A percentile compares a stretch with the other conserved stretches of the same genome.
These are phyloP conservation scores for Candida maesae DNA, from an alignment of 805 yeast species.

Conservation along the genomic window DNA sequence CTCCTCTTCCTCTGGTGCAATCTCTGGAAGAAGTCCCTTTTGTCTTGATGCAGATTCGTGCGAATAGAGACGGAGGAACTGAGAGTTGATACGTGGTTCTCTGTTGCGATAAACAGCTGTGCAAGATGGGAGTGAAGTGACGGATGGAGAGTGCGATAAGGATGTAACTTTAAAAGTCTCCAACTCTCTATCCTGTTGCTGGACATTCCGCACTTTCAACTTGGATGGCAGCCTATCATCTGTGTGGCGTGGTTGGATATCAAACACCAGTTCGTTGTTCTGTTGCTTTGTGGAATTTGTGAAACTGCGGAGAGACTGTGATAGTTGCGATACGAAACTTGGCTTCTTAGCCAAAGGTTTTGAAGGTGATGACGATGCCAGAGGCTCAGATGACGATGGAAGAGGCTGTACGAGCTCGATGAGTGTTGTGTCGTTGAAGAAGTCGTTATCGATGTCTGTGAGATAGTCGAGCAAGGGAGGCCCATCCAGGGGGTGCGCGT, in stretches of 20 bases:
- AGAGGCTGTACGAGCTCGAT: conserved; percentile 5
- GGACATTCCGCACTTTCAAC: not conserved
- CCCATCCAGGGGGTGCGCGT: conserved; percentile 22
- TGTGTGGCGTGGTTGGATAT: conserved; percentile 26
- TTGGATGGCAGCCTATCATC: conserved; percentile 23
- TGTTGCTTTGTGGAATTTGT: conserved; percentile 17
- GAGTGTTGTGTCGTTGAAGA: conserved; percentile 11
- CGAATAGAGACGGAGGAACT: conserved; percentile 47
- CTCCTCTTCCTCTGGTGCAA: conserved; percentile 33
- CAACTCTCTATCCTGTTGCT: conserved; percentile 20
- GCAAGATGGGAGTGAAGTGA: conserved; percentile 3
- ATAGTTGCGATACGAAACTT: conserved; percentile 24
- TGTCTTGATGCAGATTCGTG: conserved; percentile 42
- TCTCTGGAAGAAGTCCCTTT: conserved; percentile 30
- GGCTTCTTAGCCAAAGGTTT: conserved; percentile 8
- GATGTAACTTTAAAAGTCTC: conserved; percentile 27
- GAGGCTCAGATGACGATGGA: not conserved
- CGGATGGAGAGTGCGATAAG: conserved; percentile 4
- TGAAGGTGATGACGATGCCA: not conserved
- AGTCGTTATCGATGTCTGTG: conserved; percentile 24
- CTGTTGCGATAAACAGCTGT: conserved; percentile 27
- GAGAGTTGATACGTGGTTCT: conserved; percentile 48
- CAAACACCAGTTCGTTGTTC: conserved; percentile 21
- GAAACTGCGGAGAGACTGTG: conserved; percentile 19
- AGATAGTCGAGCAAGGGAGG: conserved; percentile 10